phyloP scores from a whole-genome alignment of 1,139 yeast genomes.

The Pichia sp. region DNA sequence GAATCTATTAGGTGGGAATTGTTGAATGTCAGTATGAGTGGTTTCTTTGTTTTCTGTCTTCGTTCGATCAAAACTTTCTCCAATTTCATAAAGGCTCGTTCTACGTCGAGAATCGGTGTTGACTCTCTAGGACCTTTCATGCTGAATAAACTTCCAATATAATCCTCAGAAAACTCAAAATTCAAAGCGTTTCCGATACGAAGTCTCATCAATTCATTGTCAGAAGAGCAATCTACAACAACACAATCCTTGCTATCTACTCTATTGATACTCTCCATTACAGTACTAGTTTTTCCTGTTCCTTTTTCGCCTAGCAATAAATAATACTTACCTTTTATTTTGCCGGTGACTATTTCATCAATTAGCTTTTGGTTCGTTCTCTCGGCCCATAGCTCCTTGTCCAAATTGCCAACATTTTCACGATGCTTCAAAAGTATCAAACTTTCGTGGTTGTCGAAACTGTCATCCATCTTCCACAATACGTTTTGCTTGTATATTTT shows the following conservation, averaged over 20 bases:
- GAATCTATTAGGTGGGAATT: slow-evolving; percentile 72
- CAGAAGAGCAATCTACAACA: slow-evolving; percentile 79
- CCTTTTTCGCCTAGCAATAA: slow-evolving; percentile 81
- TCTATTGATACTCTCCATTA: slow-evolving; percentile 65
- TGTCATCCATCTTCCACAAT: slow-evolving; percentile 57
- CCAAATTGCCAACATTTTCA: slow-evolving; percentile 35
- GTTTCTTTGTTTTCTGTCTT: slow-evolving; percentile 41
- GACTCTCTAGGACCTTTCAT: slow-evolving; percentile 84
- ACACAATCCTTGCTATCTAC: slow-evolving; percentile 65
- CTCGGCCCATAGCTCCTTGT: slow-evolving; percentile 53
- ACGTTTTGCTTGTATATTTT: slow-evolving; percentile 58
- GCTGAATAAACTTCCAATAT: slow-evolving; percentile 77
- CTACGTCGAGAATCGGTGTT: slow-evolving; percentile 76
- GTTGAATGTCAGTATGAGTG: slow-evolving; percentile 67
- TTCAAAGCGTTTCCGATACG: slow-evolving; percentile 73
- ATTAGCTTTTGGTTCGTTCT: slow-evolving; percentile 65
- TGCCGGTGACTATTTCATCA: slow-evolving; percentile 64
- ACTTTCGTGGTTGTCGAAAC: slow-evolving; percentile 62
- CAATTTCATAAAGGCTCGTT: slow-evolving; percentile 71
- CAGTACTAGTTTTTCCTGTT: slow-evolving; percentile 75
- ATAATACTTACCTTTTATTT: slow-evolving; percentile 62
- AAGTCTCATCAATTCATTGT: slow-evolving; percentile 76
- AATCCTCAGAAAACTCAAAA: slow-evolving; percentile 74
- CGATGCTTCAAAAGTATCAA: slow-evolving; percentile 42
- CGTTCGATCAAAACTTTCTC: slow-evolving; percentile 67